Conservation (phyloP, 495 filamentous ascomycete genomes). For the Hypoxylon rickii region DNA sequence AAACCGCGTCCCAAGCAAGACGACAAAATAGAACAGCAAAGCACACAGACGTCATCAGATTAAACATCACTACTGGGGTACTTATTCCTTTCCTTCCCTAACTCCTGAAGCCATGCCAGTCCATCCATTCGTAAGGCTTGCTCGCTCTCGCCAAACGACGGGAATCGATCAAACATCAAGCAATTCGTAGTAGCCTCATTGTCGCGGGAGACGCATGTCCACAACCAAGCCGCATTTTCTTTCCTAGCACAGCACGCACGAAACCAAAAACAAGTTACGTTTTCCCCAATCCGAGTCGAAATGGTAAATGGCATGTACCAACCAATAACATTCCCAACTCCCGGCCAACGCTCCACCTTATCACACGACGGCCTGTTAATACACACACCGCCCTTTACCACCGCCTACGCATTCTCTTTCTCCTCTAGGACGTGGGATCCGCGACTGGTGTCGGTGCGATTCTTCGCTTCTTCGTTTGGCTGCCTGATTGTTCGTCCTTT, state of each 20-base stretch:
- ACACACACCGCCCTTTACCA: not conserved
- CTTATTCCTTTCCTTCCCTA: conserved; percentile 11
- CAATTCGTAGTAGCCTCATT: not conserved
- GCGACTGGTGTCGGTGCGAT: conserved; percentile 74
- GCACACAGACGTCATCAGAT: not conserved
- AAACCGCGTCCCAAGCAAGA: too few species aligned
- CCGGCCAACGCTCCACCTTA: conserved; percentile 1
- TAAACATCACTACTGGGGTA: conserved; percentile 9
- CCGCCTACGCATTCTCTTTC: not conserved
- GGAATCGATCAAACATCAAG: not conserved
- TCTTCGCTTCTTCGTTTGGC: conserved; percentile 70
- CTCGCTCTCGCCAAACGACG: not conserved
- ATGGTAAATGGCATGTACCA: conserved; percentile 6
- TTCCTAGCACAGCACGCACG: not conserved
- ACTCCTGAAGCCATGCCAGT: conserved; percentile 21
- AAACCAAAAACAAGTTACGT: conserved; percentile 2
- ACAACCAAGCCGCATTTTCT: not conserved
- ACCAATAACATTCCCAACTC: conserved; percentile 12
- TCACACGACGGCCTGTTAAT: conserved; percentile 7
- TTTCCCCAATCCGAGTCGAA: conserved; percentile 1
- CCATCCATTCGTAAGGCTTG: not conserved
- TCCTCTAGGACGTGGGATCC: conserved; percentile 11
- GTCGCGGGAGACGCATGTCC: not conserved
- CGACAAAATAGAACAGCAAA: too few species aligned
- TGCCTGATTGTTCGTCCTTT: conserved; percentile 46